Conservation (phyloP, 805 yeast genomes). For the Hyphopichia homilentoma region DNA sequence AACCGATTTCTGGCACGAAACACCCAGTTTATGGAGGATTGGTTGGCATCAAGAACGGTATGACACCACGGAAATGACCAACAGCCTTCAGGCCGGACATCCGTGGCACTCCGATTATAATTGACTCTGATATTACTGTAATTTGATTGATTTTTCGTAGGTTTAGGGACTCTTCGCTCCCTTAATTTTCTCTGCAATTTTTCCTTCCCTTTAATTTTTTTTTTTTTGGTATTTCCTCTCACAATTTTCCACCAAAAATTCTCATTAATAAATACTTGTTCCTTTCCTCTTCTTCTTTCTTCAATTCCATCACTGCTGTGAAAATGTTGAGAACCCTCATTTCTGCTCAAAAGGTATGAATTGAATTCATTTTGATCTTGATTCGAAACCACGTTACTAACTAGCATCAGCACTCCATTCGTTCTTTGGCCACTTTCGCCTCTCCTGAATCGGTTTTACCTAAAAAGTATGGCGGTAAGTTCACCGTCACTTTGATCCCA, state of each 20-base stretch:
- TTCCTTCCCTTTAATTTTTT: neutral
- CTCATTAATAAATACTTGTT: no score
- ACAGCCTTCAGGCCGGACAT: no score
- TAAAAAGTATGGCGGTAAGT: slow-evolving; percentile 91
- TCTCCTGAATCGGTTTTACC: slow-evolving; percentile 67
- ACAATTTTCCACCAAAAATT: no score
- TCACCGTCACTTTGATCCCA: slow-evolving; percentile 91
- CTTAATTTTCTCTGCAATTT: slow-evolving; percentile 1
- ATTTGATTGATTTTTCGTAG: no score
- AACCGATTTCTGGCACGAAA: no score
- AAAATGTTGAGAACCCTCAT: slow-evolving; percentile 17
- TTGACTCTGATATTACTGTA: no score
- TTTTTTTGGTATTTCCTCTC: no score
- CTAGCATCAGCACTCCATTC: slow-evolving; percentile 27
- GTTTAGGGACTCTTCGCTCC: no score
- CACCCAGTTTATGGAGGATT: no score
- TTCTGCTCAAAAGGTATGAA: slow-evolving; percentile 19
- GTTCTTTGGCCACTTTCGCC: slow-evolving; percentile 54
- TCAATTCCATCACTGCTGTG: neutral
- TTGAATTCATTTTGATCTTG: neutral
- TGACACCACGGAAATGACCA: no score
- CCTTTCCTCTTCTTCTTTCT: neutral
- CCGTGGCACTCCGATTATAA: no score
- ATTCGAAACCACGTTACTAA: slow-evolving; percentile 21
- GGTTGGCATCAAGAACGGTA: no score